phyloP scores from a whole-genome alignment of 345 rosid species.

The Capsella bursapastoris region DNA sequence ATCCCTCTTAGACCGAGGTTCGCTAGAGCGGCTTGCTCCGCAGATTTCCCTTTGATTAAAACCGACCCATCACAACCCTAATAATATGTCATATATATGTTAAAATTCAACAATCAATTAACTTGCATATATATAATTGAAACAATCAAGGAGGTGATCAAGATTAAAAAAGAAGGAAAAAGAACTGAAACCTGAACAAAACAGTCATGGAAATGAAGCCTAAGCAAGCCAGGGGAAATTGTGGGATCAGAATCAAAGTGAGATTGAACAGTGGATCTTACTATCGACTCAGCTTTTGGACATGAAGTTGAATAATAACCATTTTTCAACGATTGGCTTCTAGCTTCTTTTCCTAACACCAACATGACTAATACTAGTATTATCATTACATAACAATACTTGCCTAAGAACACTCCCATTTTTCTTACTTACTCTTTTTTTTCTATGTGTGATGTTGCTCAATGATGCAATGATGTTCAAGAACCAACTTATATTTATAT shows the following conservation, averaged over 20 bases:
- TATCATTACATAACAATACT: constrained; percentile 7
- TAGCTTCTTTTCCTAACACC: constrained; percentile 28
- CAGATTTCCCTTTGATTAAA: constrained; percentile 48
- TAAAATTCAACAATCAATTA: neutral
- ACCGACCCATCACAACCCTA: constrained; percentile 64
- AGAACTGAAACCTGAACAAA: constrained; percentile 59
- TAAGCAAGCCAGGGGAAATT: constrained; percentile 65
- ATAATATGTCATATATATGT: neutral
- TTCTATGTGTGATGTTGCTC: neutral
- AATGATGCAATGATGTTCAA: constrained; percentile 10
- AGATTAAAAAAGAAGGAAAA: neutral
- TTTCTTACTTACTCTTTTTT: constrained; percentile 3
- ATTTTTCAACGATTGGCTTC: constrained; percentile 46
- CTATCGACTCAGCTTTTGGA: constrained; percentile 56
- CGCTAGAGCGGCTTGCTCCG: constrained; percentile 52
- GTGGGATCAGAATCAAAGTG: constrained; percentile 64
- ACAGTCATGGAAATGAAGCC: constrained; percentile 82
- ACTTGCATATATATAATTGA: neutral
- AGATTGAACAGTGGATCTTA: constrained; percentile 66
- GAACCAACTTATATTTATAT: constrained; percentile 28
- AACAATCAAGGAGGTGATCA: neutral
- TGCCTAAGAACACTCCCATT: constrained; percentile 40
- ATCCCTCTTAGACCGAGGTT: constrained; percentile 49
- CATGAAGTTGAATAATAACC: constrained; percentile 70
- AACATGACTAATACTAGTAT: constrained; percentile 25